Percentiles rank a stretch among this genome's conserved stretches.
These are phyloP conservation scores for Silene latifolia DNA, from an alignment of 148 eudicot genomes.

Conservation along the genomic window DNA sequence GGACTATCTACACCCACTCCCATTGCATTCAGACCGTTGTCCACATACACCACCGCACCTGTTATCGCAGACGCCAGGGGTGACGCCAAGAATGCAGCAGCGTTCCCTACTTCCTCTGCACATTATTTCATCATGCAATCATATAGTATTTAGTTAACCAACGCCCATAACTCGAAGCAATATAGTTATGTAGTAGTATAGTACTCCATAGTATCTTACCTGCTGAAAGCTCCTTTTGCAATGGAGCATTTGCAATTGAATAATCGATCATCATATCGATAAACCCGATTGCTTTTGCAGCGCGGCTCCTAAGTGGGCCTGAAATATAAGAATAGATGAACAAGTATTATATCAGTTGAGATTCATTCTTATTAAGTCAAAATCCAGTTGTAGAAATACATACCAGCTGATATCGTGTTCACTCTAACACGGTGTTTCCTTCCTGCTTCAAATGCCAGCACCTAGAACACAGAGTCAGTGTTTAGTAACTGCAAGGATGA, in stretches of 20 bases:
- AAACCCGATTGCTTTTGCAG: constrained; percentile 96
- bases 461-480: constrained; percentile 38
- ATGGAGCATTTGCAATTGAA: constrained; percentile 76
- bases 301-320: constrained; percentile 97
- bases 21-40: constrained; percentile 95
- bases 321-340: constrained; percentile 8
- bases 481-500: constrained; percentile 2
- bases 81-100: constrained; percentile 93
- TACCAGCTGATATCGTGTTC: constrained; percentile 98
- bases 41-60: constrained; percentile 85
- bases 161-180: neutral
- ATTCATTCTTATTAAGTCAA: neutral
- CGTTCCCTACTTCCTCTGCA: constrained; percentile 92
- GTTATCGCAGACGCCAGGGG: constrained; percentile 97
- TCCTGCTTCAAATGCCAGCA: constrained; percentile 94
- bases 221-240: constrained; percentile 85
- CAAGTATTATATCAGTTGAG: neutral
- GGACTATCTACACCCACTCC: constrained; percentile 96
- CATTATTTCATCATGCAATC: constrained; percentile 17
- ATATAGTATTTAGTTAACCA: neutral
- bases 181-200: neutral
- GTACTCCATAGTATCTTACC: constrained; percentile 37
- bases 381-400: neutral
- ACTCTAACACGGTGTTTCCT: constrained; percentile 80
- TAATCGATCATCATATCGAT: constrained; percentile 97